Conservation (phyloP, 257 asterid species). For the Scutellaria barbata region DNA sequence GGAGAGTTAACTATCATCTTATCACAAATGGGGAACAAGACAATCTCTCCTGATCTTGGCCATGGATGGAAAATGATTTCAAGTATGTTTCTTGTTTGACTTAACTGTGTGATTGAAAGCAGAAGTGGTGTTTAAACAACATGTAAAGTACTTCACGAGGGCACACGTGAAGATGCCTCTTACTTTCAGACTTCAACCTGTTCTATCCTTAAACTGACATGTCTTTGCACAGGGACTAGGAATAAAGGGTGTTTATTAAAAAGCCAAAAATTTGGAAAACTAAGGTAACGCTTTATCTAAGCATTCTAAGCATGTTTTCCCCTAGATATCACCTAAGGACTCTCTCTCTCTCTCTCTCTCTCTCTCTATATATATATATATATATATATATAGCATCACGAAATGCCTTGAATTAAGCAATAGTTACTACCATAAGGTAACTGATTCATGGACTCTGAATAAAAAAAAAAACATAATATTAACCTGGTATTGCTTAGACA, state of each 20-base stretch:
- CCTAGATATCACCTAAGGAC: too few species aligned
- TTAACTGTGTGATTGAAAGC: neutral
- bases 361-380: too few species aligned
- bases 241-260: neutral
- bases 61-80: slow-evolving; percentile 18
- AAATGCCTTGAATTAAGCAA: too few species aligned
- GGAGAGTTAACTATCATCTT: neutral
- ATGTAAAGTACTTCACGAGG: slow-evolving; percentile 18
- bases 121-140: slow-evolving; percentile 1
- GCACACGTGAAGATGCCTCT: slow-evolving; percentile 28
- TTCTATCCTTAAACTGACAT: slow-evolving; percentile 13
- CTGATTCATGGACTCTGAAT: too few species aligned
- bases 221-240: slow-evolving; percentile 11
- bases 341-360: too few species aligned
- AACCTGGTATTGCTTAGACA: too few species aligned
- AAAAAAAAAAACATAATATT: too few species aligned
- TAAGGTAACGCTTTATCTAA: too few species aligned
- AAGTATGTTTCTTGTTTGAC: neutral
- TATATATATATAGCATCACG: too few species aligned
- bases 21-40: slow-evolving; percentile 35
- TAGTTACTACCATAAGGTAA: too few species aligned
- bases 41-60: slow-evolving; percentile 30
- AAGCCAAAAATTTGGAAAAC: too few species aligned
- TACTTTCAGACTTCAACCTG: slow-evolving; percentile 20
- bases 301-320: too few species aligned